Evolutionary conservation across 1,284 basidiomycete genomes (phyloP).

Genomic region (Megacollybia platyphylla): DNA sequence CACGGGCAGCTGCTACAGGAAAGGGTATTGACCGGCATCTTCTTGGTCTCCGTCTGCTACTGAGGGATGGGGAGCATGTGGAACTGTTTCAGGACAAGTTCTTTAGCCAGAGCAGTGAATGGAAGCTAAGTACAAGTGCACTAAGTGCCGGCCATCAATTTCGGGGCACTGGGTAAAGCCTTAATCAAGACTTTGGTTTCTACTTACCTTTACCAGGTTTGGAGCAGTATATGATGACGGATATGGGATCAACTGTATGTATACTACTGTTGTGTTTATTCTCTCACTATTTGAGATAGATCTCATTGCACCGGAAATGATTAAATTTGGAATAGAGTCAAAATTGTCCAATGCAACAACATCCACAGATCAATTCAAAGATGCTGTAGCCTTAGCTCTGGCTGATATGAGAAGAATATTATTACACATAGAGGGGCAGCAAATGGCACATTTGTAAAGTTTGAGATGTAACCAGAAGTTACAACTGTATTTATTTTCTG

Average conservation of each 20-base stretch:
- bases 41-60: slow-evolving; percentile 70
- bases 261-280: slow-evolving; percentile 2
- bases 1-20: slow-evolving; percentile 73
- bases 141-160: slow-evolving; percentile 82
- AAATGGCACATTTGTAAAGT: neutral
- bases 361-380: slow-evolving; percentile 63
- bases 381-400: slow-evolving; percentile 57
- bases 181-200: slow-evolving; percentile 4
- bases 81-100: slow-evolving; percentile 69
- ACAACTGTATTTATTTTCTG: neutral
- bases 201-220: slow-evolving; percentile 32
- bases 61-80: slow-evolving; percentile 30
- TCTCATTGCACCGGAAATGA: slow-evolving; percentile 64
- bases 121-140: slow-evolving; percentile 90
- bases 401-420: slow-evolving; percentile 45
- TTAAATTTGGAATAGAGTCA: slow-evolving; percentile 94
- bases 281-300: slow-evolving; percentile 33
- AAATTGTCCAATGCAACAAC: slow-evolving; percentile 66
- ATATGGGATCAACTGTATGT: slow-evolving; percentile 86
- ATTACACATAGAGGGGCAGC: neutral
- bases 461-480: slow-evolving; percentile 1
- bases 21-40: slow-evolving; percentile 88
- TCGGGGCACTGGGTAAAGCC: slow-evolving; percentile 73
- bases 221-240: slow-evolving; percentile 73
- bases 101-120: slow-evolving; percentile 69